Evolutionary conservation across 306 rosid genomes (phyloP).

Genomic region (Dalbergia cochinchinensis): DNA sequence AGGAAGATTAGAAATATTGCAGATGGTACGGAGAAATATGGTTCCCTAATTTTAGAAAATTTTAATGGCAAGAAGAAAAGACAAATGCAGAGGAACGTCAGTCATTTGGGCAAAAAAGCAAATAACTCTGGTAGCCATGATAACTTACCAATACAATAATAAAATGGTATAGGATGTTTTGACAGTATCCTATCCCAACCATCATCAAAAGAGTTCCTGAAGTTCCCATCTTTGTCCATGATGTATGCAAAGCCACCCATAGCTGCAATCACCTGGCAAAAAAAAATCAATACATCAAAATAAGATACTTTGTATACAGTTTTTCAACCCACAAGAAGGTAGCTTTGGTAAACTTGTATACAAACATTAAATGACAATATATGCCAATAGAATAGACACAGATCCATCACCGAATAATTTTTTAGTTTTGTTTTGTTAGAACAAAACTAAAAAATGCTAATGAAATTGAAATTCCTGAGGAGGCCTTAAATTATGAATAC

Average conservation of each 20-base stretch:
- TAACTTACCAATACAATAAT: slow-evolving; percentile 87
- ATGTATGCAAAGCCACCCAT: slow-evolving; percentile 90
- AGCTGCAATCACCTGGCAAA: slow-evolving; percentile 80
- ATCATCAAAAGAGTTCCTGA: slow-evolving; percentile 94
- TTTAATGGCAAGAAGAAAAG: not conserved
- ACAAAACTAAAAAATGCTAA: not conserved
- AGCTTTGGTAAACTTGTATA: not conserved
- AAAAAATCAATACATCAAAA: slow-evolving; percentile 29
- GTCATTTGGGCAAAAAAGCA: slow-evolving; percentile 9
- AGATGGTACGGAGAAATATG: slow-evolving; percentile 23
- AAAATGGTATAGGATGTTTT: slow-evolving; percentile 96
- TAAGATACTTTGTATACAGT: slow-evolving; percentile 28
- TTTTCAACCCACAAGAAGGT: not conserved
- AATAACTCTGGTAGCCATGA: slow-evolving; percentile 7
- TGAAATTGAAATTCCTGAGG: not conserved
- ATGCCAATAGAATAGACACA: slow-evolving; percentile 9
- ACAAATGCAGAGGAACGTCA: slow-evolving; percentile 28
- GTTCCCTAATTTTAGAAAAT: slow-evolving; percentile 5
- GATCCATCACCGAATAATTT: slow-evolving; percentile 2
- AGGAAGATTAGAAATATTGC: slow-evolving; percentile 27
- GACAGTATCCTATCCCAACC: slow-evolving; percentile 98
- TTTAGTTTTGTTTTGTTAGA: not conserved
- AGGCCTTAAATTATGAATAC: slow-evolving; percentile 28
- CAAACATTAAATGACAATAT: slow-evolving; percentile 9
- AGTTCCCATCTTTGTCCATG: slow-evolving; percentile 94